phyloP scores from a whole-genome alignment of 495 filamentous ascomycete species.

The Penicillium coffeae region DNA sequence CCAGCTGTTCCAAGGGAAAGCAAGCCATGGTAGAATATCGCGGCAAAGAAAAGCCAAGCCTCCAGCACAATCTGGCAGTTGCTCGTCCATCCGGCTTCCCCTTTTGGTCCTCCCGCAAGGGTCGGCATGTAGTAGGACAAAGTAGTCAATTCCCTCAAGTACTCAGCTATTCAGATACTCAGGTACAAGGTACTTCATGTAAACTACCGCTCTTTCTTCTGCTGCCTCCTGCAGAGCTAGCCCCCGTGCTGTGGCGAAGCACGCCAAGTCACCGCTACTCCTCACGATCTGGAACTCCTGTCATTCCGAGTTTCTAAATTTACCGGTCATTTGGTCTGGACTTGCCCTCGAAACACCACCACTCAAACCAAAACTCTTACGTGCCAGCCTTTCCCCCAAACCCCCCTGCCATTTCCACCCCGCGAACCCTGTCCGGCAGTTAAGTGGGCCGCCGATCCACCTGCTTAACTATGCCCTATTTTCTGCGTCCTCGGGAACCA shows the following conservation, averaged over 20 bases:
- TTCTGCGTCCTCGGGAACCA: too few species aligned
- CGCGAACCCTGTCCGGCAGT: neutral
- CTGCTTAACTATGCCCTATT: too few species aligned
- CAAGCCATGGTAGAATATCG: neutral
- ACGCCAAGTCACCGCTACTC: neutral
- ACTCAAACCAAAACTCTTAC: neutral
- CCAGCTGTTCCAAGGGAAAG: too few species aligned
- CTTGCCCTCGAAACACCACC: neutral
- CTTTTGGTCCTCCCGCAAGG: constrained; percentile 21
- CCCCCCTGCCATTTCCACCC: neutral
- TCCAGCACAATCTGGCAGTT: constrained; percentile 10
- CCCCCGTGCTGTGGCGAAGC: neutral
- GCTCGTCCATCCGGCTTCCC: constrained; percentile 22
- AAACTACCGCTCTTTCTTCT: too few species aligned
- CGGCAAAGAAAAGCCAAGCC: neutral
- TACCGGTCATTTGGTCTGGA: neutral
- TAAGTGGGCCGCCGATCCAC: neutral
- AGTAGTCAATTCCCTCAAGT: too few species aligned
- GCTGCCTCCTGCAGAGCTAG: too few species aligned
- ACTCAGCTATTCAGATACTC: too few species aligned
- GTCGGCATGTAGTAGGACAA: too few species aligned
- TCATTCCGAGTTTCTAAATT: neutral
- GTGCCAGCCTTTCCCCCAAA: neutral
- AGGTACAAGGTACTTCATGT: too few species aligned
- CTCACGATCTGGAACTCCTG: neutral